Evolutionary conservation across 345 rosid genomes (phyloP), one percentile per base, ranked within the genome.

Genomic region (Balakata baccata): DNA sequence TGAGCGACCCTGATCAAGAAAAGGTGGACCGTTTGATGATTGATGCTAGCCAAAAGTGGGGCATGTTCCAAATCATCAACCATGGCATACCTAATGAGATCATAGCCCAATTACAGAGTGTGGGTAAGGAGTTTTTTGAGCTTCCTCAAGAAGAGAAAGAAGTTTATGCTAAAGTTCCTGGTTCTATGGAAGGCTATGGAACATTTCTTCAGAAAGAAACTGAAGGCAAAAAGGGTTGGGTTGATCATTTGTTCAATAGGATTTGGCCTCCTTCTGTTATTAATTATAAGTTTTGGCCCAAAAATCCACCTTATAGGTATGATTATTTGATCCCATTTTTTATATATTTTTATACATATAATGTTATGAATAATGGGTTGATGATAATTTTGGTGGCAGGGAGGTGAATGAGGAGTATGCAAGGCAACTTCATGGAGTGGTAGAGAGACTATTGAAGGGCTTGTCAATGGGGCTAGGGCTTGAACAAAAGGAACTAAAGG

Each of bases 371-470:
- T 29, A 29, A 29, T 29, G 13, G 49, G 8, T 10, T 45, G 25
- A 37, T 34, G 10, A 29, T 29, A 3, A 13, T 29, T 7, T 29
- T 46, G 2, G 3, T 51, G 68, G 69, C 79, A 94, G 98, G 74
- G 92, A 85, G 77, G 92, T 83, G 51, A 94, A 87, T 11, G 92
- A 92, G 78, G 99, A 88, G 75, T 94, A 94, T 2, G 81, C 91
- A 10, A 25, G 70, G 46, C 29, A 86, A 69, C 53, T 85, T 64
- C 79, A 79, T 47, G 80, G 69, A 62, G 87, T 90, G 70, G 88
- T 78, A 45, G 88, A 88, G 34, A 86, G 81, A 78, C 65, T 94
- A n/a, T 74, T 90, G 25, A 67, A 8, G 62, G 20, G 16, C 53
- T 76, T 90, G 10, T 92, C 99, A 0, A 49, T 77, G 7, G 98